Evolutionary conservation across 352 stramenopile genomes (phyloP).

Genomic region (Phytopythium mirpurense): DNA sequence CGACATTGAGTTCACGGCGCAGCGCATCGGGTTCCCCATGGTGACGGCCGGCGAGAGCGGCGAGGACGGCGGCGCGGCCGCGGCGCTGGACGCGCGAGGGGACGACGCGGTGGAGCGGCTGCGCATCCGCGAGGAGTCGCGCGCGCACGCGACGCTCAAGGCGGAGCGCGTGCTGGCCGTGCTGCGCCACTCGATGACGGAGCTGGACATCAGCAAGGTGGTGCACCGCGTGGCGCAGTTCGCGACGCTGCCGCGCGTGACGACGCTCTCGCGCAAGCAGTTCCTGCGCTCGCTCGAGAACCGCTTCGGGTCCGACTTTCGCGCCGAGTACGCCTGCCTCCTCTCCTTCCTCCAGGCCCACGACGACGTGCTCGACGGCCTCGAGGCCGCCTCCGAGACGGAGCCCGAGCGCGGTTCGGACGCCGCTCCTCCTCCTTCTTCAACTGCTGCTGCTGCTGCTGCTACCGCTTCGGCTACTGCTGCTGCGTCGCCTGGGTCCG

Average conservation of each 20-base stretch:
- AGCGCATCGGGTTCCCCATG: constrained; percentile 70
- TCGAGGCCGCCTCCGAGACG: constrained; percentile 42
- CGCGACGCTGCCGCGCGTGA: constrained; percentile 71
- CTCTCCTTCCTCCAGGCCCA: constrained; percentile 68
- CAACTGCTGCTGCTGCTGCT: too few species aligned
- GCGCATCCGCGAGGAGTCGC: constrained; percentile 63
- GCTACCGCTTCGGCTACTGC: too few species aligned
- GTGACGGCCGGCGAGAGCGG: constrained; percentile 32
- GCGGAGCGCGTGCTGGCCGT: constrained; percentile 76
- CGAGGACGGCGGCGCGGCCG: constrained; percentile 9
- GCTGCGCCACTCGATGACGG: constrained; percentile 79
- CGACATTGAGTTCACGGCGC: constrained; percentile 66
- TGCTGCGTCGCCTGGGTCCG: too few species aligned
- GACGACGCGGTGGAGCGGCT: constrained; percentile 3
- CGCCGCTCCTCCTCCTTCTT: too few species aligned
- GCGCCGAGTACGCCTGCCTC: constrained; percentile 62
- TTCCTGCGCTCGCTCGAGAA: constrained; percentile 72
- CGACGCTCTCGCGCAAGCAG: constrained; percentile 64
- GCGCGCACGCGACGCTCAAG: constrained; percentile 56
- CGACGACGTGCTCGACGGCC: constrained; percentile 64
- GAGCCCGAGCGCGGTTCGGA: too few species aligned
- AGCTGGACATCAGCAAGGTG: constrained; percentile 77
- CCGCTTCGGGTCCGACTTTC: constrained; percentile 50
- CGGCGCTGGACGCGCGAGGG: not conserved
- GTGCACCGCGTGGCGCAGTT: constrained; percentile 79